Evolutionary conservation across 1,284 basidiomycete genomes (phyloP).

Genomic region (Earliella scabrosa): DNA sequence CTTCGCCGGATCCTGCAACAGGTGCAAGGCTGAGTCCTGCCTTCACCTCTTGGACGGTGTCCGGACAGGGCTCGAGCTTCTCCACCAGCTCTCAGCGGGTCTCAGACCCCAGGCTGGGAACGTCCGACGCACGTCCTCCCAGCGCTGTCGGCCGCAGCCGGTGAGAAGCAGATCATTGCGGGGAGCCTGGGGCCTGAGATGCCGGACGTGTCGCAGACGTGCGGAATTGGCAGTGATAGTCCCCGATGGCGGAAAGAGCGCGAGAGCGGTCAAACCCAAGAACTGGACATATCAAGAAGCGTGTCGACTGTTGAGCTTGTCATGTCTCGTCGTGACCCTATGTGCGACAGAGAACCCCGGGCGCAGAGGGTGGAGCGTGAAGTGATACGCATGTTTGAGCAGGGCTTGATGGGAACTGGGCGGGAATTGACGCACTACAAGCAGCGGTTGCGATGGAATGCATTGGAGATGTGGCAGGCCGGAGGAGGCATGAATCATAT

Average conservation of each 20-base stretch:
- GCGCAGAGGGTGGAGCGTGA: neutral
- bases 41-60: neutral
- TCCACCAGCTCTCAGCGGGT: neutral
- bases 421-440: neutral
- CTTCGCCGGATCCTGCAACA: neutral
- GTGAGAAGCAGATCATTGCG: neutral
- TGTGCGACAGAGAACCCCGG: no score
- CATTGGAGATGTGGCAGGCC: neutral
- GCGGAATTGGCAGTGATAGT: constrained; percentile 6
- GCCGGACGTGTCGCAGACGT: neutral
- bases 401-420: neutral
- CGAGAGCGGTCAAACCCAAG: neutral
- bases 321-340: no score
- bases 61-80: neutral
- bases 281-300: no score
- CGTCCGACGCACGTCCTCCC: no score
- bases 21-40: neutral
- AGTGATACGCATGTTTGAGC: neutral
- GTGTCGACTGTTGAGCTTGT: neutral
- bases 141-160: neutral
- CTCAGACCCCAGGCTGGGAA: no score
- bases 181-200: neutral
- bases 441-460: neutral
- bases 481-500: constrained; percentile 3
- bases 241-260: constrained; percentile 3